phyloP scores from a whole-genome alignment of 108 stramenopile genomes.

The Pseudonitzschia multiseries region DNA sequence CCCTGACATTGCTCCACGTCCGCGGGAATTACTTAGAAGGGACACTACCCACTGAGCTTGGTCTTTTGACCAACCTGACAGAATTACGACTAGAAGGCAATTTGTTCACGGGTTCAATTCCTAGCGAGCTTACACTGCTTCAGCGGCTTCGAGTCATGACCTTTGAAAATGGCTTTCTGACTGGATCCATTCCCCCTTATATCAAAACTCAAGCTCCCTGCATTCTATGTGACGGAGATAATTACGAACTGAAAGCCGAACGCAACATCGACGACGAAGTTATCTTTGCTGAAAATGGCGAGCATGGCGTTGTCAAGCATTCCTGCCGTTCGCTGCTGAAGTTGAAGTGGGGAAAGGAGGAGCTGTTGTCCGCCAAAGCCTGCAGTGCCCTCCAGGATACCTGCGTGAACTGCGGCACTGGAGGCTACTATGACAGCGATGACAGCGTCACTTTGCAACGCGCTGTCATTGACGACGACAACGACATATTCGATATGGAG shows the following conservation, averaged over 20 bases:
- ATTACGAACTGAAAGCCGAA: background rate
- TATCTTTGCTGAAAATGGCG: background rate
- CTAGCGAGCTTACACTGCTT: background rate
- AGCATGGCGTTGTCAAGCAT: background rate
- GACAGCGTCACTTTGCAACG: background rate
- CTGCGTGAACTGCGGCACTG: background rate
- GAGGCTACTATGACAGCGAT: background rate
- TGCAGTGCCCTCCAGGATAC: background rate
- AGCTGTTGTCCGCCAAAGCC: background rate
- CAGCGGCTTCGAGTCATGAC: background rate
- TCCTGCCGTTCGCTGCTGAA: background rate
- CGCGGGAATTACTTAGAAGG: conserved; percentile 44
- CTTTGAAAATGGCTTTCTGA: background rate
- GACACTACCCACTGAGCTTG: conserved; percentile 51
- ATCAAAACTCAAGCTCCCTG: background rate
- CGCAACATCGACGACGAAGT: background rate
- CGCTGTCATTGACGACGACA: too few relatives aligned
- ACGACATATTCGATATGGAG: too few relatives aligned
- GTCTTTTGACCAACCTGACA: conserved; percentile 33
- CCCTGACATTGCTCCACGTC: conserved; percentile 17
- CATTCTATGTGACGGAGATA: background rate
- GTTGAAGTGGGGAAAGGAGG: background rate
- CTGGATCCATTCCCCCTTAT: background rate
- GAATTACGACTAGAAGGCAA: background rate
- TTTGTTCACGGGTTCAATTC: background rate